Percentiles rank a stretch among this genome's conserved stretches.
Evolutionary conservation across 305 asterid genomes (phyloP).

Genomic region (Petunia hybrid): DNA sequence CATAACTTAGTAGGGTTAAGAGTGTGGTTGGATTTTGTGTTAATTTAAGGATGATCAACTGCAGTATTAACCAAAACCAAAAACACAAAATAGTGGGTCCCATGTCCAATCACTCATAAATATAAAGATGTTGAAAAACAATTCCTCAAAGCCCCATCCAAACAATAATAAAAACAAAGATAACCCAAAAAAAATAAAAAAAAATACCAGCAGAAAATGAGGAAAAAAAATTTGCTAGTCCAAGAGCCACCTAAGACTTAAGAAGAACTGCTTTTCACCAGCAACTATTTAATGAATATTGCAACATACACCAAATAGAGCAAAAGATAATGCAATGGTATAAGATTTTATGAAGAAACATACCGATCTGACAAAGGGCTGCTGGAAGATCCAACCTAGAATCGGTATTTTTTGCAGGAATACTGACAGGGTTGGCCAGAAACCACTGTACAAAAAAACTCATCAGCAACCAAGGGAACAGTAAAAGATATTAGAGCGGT

Average conservation of each 20-base stretch:
- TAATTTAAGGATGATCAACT: constrained; percentile 14
- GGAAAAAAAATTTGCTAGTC: not conserved
- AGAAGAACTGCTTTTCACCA: not conserved
- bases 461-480: constrained; percentile 37
- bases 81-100: not conserved
- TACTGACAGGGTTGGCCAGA: constrained; percentile 64
- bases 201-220: not conserved
- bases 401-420: constrained; percentile 65
- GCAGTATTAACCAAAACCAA: not conserved
- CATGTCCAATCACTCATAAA: not conserved
- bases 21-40: not conserved
- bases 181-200: not conserved
- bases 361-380: constrained; percentile 59
- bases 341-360: constrained; percentile 5
- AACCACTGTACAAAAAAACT: constrained; percentile 52
- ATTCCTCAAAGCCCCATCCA: not conserved
- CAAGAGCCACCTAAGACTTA: not conserved
- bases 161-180: not conserved
- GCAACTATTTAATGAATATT: not conserved
- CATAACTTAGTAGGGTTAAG: not conserved
- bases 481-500: not conserved
- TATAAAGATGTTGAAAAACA: not conserved
- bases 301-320: not conserved
- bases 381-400: constrained; percentile 61
- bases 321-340: not conserved